These are phyloP conservation scores for Incumbomyces lentus DNA, from an alignment of 2,329 filamentous ascomycete genomes.

Conservation along the genomic window DNA sequence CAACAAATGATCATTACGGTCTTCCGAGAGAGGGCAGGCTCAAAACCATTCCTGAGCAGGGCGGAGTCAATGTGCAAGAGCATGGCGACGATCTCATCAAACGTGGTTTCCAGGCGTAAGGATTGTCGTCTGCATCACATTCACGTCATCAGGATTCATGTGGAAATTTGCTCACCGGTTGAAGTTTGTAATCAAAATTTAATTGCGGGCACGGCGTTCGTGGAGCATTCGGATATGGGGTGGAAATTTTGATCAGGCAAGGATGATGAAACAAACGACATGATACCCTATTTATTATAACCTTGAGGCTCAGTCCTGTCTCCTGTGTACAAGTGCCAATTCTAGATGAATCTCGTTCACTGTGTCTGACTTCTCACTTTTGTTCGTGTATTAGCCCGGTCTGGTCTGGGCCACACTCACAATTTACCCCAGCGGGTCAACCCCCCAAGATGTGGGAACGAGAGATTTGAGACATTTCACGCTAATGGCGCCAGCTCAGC, in stretches of 20 bases:
- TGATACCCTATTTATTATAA: too few species aligned
- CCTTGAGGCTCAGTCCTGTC: too few species aligned
- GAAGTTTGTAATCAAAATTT: neutral
- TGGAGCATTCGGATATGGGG: neutral
- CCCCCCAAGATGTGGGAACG: too few species aligned
- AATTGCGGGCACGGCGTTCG: neutral
- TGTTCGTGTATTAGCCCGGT: too few species aligned
- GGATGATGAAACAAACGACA: neutral
- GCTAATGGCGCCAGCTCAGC: too few species aligned
- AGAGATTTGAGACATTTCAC: too few species aligned
- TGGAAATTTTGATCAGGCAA: neutral
- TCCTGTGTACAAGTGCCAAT: too few species aligned
- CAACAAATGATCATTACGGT: too few species aligned
- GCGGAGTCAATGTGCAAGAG: neutral
- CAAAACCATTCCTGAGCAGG: neutral
- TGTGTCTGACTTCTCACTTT: too few species aligned
- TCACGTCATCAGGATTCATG: neutral
- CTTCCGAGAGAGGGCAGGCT: neutral
- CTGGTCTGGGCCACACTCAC: too few species aligned
- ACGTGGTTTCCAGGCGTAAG: neutral
- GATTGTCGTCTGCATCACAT: neutral
- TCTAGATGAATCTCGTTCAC: too few species aligned
- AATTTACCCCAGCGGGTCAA: too few species aligned
- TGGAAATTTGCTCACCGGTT: constrained; percentile 1
- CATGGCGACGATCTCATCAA: constrained; percentile 1